Conservation (phyloP, 805 yeast species). For the Henningerozyma blattae region DNA sequence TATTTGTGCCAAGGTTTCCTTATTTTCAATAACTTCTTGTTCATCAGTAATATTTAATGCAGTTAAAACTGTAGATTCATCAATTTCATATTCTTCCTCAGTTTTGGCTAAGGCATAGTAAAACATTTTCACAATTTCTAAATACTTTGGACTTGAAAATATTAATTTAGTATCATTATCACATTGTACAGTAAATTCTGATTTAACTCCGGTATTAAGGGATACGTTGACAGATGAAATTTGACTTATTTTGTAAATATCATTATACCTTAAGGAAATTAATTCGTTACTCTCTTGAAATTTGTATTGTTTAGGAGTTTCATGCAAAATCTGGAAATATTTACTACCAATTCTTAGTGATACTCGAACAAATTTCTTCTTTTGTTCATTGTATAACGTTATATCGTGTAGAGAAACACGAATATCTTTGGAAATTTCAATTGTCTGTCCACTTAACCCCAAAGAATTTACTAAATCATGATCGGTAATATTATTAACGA, state of each 20-base stretch:
- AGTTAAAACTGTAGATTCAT: conserved; percentile 1
- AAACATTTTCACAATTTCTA: conserved; percentile 59
- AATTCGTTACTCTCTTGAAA: conserved; percentile 22
- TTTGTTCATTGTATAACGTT: conserved; percentile 35
- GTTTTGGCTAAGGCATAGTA: conserved; percentile 53
- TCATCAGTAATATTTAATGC: conserved; percentile 9
- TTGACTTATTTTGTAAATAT: conserved; percentile 31
- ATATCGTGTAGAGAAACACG: conserved; percentile 43
- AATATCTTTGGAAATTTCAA: conserved; percentile 33
- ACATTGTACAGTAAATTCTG: conserved; percentile 37
- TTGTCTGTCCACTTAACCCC: conserved; percentile 33
- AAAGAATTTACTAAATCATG: conserved; percentile 30
- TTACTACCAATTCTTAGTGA: conserved; percentile 58
- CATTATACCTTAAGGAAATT: conserved; percentile 28
- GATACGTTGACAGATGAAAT: conserved; percentile 31
- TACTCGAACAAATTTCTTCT: conserved; percentile 45
- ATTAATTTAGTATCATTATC: conserved; percentile 26
- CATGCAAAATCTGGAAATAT: conserved; percentile 44
- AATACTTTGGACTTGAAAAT: conserved; percentile 36
- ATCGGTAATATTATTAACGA: conserved; percentile 37
- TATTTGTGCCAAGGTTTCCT: conserved; percentile 45
- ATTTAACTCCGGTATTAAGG: conserved; percentile 33
- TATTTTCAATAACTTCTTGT: conserved; percentile 20
- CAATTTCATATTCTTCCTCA: conserved; percentile 25
- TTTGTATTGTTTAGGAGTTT: conserved; percentile 31